Percentiles rank a stretch among this genome's conserved stretches.
These are phyloP conservation scores for Penicillium polonicum DNA, from an alignment of 2,329 filamentous ascomycete species.

Conservation along the genomic window DNA sequence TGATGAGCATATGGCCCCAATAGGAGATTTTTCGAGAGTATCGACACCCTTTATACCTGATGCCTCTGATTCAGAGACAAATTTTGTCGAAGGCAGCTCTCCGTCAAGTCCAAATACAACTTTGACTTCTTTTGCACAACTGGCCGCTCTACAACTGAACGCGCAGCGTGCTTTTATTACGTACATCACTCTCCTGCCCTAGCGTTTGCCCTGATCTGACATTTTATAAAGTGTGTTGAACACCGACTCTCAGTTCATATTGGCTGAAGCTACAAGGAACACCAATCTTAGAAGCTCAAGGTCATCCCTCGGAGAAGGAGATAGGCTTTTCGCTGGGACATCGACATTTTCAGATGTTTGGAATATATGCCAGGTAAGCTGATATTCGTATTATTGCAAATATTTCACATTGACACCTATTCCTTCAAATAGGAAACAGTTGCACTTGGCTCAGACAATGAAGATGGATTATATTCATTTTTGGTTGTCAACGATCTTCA, in stretches of 20 bases:
- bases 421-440: constrained; percentile 4
- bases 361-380: constrained; percentile 14
- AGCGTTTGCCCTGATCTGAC: not conserved
- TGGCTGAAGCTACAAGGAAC: constrained; percentile 17
- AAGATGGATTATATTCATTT: no score
- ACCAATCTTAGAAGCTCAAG: constrained; percentile 5
- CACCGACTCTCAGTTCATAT: constrained; percentile 16
- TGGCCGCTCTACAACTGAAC: constrained; percentile 16
- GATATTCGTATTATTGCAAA: not conserved
- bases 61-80: not conserved
- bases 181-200: constrained; percentile 1
- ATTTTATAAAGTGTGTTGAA: constrained; percentile 12
- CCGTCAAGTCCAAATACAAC: constrained; percentile 11
- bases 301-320: not conserved
- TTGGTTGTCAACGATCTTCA: no score
- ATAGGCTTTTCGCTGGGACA: constrained; percentile 2
- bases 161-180: constrained; percentile 16
- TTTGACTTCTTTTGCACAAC: constrained; percentile 19
- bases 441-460: not conserved
- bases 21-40: not conserved
- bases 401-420: not conserved
- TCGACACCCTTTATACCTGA: not conserved
- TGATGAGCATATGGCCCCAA: constrained; percentile 1
- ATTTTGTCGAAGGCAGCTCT: not conserved
- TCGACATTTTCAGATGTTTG: constrained; percentile 8